Base-by-base conservation (phyloP, 148 eudicot genomes). In the Camellia japonica region DNA sequence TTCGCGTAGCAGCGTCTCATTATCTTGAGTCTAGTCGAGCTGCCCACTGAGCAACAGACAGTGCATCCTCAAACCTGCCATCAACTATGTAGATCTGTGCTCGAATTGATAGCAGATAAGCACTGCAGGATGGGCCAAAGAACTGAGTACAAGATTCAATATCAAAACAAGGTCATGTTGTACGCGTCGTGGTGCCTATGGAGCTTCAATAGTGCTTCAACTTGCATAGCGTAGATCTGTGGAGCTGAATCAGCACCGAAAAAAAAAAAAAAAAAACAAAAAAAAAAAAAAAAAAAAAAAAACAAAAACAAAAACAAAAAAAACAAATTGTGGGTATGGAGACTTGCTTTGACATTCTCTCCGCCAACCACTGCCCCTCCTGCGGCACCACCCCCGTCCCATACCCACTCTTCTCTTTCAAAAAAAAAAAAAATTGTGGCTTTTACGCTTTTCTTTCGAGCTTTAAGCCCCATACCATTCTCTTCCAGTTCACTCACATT, bases 21-120 rank as follows among this genome's bases (percentile, higher is more conserved):
- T 92, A 72, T 94, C 98, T 80, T 84, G 90, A 81, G 80, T 90
- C 85, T 4, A 88, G 83, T 67, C 60, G 80, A 71, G 71, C 84
- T 15, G 97, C 93, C 20, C 78, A 62, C 23, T 87, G 83, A 73
- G 88, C 86, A 71, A 82, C 86, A 77, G 79, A 75, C 72, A 91
- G 80, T 2, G 97, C 98, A 60, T 92, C 94, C 78, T 94, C 97
- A 85, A 90, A 88, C 83, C 95, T 88, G 81, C 96, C 98, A 73
- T 77, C 79, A n/a, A 90, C 83, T 79, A 86, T 80, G 63, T 87
- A 86, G 77, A 92, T 87, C 61, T 86, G 89, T 18, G 98, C 91
- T 65, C 83, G 85, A 65, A 86, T 80, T 14, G 75, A 51, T 77
- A 89, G 78, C 3, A 92, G 9, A 47, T 76, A 69, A 52, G 83